Evolutionary conservation across 2,329 filamentous ascomycete species (phyloP).

Genomic region (Ambrosiella beaveri): DNA sequence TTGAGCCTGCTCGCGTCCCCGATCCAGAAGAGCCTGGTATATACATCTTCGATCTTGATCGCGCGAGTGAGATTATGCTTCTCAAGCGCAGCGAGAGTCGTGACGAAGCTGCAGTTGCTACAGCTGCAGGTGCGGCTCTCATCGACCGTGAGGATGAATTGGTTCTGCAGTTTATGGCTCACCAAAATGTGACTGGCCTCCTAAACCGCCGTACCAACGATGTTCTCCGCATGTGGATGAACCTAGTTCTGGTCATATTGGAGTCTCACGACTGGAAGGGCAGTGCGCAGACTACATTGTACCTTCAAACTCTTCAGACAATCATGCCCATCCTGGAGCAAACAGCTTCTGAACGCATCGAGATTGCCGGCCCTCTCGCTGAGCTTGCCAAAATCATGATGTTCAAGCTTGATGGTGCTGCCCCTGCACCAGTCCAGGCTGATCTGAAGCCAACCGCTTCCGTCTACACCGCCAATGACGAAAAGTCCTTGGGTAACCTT

Average conservation of each 20-base stretch:
- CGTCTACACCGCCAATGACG: neutral
- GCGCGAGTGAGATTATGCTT: constrained; percentile 56
- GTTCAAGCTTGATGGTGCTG: constrained; percentile 42
- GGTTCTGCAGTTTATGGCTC: constrained; percentile 44
- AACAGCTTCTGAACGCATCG: constrained; percentile 49
- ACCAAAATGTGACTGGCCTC: constrained; percentile 45
- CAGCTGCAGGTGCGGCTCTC: constrained; percentile 29
- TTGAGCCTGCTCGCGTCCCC: constrained; percentile 6
- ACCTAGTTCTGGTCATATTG: constrained; percentile 67
- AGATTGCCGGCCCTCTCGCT: constrained; percentile 59
- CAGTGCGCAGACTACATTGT: constrained; percentile 54
- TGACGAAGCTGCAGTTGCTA: constrained; percentile 30
- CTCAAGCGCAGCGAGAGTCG: constrained; percentile 48
- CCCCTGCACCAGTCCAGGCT: neutral
- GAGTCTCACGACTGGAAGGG: constrained; percentile 66
- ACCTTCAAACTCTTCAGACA: constrained; percentile 72
- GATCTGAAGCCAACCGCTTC: constrained; percentile 25
- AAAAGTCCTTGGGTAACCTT: constrained; percentile 41
- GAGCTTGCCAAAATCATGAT: constrained; percentile 57
- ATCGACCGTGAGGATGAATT: constrained; percentile 41
- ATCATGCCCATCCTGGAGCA: constrained; percentile 75
- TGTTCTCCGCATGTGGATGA: constrained; percentile 68
- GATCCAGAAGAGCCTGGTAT: constrained; percentile 35
- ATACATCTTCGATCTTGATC: constrained; percentile 49
- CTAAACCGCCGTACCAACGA: constrained; percentile 41